phyloP scores from a whole-genome alignment of 169 alveolate genomes.

The Pseudocohnilembus persalinus region DNA sequence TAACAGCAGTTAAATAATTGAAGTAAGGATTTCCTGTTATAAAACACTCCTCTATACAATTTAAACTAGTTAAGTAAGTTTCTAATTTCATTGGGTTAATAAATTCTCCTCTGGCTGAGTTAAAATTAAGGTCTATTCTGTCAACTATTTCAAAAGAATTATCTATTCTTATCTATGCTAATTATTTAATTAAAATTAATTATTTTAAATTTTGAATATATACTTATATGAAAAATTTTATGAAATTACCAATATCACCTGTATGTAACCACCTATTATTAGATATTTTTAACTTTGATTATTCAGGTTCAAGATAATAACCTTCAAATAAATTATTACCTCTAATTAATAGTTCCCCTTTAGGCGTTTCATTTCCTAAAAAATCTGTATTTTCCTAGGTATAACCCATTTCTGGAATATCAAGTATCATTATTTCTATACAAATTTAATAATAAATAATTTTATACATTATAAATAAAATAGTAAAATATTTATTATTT shows the following conservation, averaged over 20 bases:
- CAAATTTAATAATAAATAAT: too few species aligned
- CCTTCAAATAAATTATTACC: conserved; percentile 61
- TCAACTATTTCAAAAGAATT: not conserved
- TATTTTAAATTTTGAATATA: too few species aligned
- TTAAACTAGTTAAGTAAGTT: too few species aligned
- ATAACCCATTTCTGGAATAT: conserved; percentile 45
- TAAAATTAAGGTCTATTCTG: not conserved
- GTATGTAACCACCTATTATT: conserved; percentile 61
- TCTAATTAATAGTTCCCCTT: conserved; percentile 58
- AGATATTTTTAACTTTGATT: conserved; percentile 42
- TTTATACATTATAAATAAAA: not conserved
- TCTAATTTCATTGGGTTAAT: not conserved
- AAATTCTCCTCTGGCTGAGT: not conserved
- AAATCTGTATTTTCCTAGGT: conserved; percentile 21
- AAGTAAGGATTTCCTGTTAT: not conserved
- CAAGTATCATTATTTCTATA: conserved; percentile 27
- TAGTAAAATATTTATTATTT: too few species aligned
- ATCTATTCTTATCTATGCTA: not conserved
- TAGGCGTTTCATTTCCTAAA: conserved; percentile 40
- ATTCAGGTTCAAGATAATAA: conserved; percentile 46
- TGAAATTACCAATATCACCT: conserved; percentile 51
- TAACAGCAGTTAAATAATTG: not conserved
- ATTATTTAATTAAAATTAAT: too few species aligned
- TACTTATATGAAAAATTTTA: too few species aligned
- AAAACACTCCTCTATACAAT: not conserved